Evolutionary conservation across 352 stramenopile genomes (phyloP).

Genomic region (Ophiocytium majus): DNA sequence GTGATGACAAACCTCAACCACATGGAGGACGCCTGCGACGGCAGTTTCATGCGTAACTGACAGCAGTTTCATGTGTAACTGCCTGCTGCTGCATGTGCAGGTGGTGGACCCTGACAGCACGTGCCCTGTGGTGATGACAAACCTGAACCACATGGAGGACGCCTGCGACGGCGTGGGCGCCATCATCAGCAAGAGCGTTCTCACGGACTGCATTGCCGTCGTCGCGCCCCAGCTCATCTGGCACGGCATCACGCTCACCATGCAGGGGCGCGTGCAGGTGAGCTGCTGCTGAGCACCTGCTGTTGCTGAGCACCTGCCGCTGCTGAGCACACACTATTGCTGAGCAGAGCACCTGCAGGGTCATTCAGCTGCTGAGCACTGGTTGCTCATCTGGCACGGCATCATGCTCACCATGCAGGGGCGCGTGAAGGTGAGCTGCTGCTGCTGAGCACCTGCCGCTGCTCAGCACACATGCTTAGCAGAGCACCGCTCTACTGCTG

Average conservation of each 20-base stretch:
- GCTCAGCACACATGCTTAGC: not conserved
- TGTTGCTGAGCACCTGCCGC: not conserved
- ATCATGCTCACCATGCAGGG: not conserved
- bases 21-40: not conserved
- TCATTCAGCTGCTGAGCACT: not conserved
- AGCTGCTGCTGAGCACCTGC: not conserved
- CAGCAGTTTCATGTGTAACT: too few species aligned
- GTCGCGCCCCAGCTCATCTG: not conserved
- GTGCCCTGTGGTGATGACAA: not conserved
- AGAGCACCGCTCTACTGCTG: not conserved
- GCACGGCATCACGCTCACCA: not conserved
- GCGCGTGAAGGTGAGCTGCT: not conserved
- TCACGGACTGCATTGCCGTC: not conserved
- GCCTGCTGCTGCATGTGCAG: too few species aligned
- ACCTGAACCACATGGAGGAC: not conserved
- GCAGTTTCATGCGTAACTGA: too few species aligned
- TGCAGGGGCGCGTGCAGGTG: not conserved
- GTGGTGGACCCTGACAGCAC: not conserved
- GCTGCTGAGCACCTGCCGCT: not conserved
- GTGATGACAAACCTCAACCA: not conserved
- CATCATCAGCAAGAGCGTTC: not conserved
- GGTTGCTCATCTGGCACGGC: not conserved
- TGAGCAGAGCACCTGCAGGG: not conserved
- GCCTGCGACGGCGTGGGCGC: not conserved
- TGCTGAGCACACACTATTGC: not conserved